Evolutionary conservation across 192 early-diverging fungal species (phyloP).

Genomic region (Linnemannia hyalina): DNA sequence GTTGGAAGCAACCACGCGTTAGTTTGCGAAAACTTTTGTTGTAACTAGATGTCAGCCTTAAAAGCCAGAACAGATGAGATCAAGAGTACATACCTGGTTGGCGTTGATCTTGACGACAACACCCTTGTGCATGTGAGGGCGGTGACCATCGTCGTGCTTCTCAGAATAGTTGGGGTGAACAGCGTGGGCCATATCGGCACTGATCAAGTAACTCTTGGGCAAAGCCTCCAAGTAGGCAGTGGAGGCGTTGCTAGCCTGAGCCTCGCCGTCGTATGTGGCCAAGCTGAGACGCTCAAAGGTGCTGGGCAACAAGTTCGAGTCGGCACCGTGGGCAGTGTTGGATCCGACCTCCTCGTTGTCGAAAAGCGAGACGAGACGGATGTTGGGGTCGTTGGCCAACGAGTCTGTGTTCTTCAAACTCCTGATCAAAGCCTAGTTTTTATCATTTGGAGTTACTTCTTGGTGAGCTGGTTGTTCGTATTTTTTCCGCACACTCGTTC

Average conservation of each 20-base stretch:
- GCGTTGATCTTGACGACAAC: constrained; percentile 97
- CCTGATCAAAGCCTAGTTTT: constrained; percentile 68
- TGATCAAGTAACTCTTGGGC: constrained; percentile 88
- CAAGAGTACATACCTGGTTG: constrained; percentile 76
- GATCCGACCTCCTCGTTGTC: constrained; percentile 99
- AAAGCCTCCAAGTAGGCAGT: constrained; percentile 89
- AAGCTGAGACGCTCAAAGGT: constrained; percentile 75
- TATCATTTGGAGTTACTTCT: background rate
- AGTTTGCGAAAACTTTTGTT: too few species aligned
- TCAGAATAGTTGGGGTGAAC: constrained; percentile 71
- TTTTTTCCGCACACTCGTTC: background rate
- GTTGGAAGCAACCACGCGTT: background rate
- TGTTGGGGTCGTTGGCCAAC: constrained; percentile 74
- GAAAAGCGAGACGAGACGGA: constrained; percentile 92
- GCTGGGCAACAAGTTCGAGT: constrained; percentile 86
- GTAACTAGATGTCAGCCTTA: too few species aligned
- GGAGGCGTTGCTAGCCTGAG: constrained; percentile 7
- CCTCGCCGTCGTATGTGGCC: constrained; percentile 48
- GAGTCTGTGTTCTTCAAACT: constrained; percentile 57
- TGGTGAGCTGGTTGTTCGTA: constrained; percentile 41
- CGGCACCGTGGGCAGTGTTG: constrained; percentile 92
- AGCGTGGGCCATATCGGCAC: constrained; percentile 93
- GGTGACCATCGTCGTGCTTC: constrained; percentile 95
- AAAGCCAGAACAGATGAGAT: too few species aligned
- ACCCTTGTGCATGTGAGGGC: constrained; percentile 92